Percentiles rank a stretch among this genome's conserved stretches.
phyloP scores from a whole-genome alignment of 202 grass and related monocot genomes.

The Carex arenaria region DNA sequence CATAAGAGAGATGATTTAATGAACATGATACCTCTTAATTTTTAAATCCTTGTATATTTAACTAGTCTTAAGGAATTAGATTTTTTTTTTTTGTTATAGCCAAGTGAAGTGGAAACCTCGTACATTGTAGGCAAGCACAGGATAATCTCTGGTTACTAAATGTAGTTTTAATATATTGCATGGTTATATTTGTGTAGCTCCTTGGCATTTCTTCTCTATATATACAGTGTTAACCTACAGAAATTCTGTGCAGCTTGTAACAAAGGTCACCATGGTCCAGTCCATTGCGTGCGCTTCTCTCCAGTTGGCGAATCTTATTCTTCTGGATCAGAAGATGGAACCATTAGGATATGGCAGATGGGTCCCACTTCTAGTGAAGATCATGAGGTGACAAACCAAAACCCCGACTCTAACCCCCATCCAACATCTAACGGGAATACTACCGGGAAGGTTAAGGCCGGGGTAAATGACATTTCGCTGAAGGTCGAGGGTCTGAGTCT shows the following conservation, averaged over 20 bases:
- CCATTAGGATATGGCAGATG: constrained; percentile 88
- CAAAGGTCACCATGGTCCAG: constrained; percentile 95
- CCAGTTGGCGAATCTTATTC: constrained; percentile 88
- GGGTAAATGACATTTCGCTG: constrained; percentile 47
- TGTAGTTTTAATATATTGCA: background rate
- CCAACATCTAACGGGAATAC: constrained; percentile 1
- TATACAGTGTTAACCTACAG: background rate
- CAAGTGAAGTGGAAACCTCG: background rate
- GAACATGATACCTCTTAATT: background rate
- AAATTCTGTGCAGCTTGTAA: constrained; percentile 54
- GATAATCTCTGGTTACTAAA: background rate
- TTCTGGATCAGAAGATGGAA: constrained; percentile 95
- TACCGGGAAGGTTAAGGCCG: constrained; percentile 42
- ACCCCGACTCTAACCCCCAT: constrained; percentile 29
- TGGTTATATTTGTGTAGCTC: background rate
- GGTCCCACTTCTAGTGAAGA: constrained; percentile 51
- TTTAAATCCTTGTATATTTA: background rate
- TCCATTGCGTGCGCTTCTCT: constrained; percentile 89
- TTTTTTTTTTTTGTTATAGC: background rate
- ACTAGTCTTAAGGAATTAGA: background rate
- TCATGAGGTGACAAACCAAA: constrained; percentile 32
- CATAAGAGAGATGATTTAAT: background rate
- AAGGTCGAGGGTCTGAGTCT: constrained; percentile 92
- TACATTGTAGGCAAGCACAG: background rate
- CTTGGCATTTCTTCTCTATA: background rate